Base-by-base conservation (phyloP, 371 early-diverging fungal genomes). In the Syncephalis plumigaleata region DNA sequence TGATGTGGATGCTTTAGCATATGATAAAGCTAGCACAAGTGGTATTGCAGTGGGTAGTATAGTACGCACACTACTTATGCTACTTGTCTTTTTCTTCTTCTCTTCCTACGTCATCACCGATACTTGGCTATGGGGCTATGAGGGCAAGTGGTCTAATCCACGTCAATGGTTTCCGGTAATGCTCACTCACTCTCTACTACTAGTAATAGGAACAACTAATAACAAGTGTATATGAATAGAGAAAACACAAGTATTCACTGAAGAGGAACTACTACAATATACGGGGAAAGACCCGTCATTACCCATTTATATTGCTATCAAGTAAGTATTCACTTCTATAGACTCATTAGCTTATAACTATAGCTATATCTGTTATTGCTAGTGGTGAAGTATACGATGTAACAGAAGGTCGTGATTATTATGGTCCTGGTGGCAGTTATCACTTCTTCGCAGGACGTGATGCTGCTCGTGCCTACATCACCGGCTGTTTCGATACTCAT, bases 351-450 rank as follows among this genome's bases (percentile, higher is more conserved):
- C 20, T 1, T 21, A 23, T 13, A 2, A 25, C 23, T 39, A 13
- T 23, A 16, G 39, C 2, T 20, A 24, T 44, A 8, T 16, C 4
- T 25, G 1, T 15, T 15, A 21, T 9, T 43, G 9, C 13, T 48
- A 76, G 73, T 50, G 85, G 85, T 23, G 84, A 86, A 43, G 87
- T 92, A 1, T 93, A 77, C 64, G 93, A 92, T 61, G 92, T 95
- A 7, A 66, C 84, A 0, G 44, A 47, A 1, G 79, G 82, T 16
- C 51, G 67, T 13, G 67, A 66, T 0, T 84, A 80, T 72, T 95
- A 95, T 53, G 78, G 80, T 7, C 22, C 73, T 56, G 88, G 87
- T 8, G 77, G 75, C 23, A 75, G 86, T 16, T 96, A 96, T 60
- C 55, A 72, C 36, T 75, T 88, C 50, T 96, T 96, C 68, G 82